Percentiles rank a stretch among this genome's conserved stretches.
Conservation (phyloP, 768 basidiomycete species). For the Lactarius akahatsu region DNA sequence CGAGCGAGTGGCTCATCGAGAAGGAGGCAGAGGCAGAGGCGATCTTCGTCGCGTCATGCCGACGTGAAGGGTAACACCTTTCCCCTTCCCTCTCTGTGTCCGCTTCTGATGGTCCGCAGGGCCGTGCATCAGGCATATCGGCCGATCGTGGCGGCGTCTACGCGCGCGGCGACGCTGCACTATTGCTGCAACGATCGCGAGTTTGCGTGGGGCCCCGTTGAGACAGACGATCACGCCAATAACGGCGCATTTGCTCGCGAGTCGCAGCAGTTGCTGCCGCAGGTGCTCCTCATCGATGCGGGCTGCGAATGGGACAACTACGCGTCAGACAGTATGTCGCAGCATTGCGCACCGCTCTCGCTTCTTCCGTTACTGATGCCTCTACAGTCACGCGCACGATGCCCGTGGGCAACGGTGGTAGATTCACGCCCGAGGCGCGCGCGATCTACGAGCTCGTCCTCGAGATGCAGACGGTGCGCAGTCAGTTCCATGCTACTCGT, state of each 20-base stretch:
- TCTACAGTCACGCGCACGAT: conserved; percentile 63
- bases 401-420: conserved; percentile 92
- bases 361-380: conserved; percentile 34
- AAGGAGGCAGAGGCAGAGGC: conserved; percentile 95
- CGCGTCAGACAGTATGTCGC: conserved; percentile 55
- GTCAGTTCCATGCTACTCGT: not conserved
- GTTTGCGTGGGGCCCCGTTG: conserved; percentile 81
- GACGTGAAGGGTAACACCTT: conserved; percentile 69
- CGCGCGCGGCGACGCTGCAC: conserved; percentile 85
- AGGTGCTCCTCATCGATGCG: conserved; percentile 89
- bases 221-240: conserved; percentile 55
- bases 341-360: not conserved
- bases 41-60: conserved; percentile 86
- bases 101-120: conserved; percentile 39
- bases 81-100: conserved; percentile 4
- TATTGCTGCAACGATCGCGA: conserved; percentile 92
- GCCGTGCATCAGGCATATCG: conserved; percentile 87
- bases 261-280: conserved; percentile 49
- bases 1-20: conserved; percentile 84
- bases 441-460: conserved; percentile 86
- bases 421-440: conserved; percentile 76
- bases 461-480: conserved; percentile 79
- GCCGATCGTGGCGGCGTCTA: conserved; percentile 88
- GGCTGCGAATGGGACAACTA: conserved; percentile 86
- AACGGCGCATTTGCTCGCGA: conserved; percentile 45